Conservation (phyloP, 805 yeast genomes). For the Barnettozyma salicaria region DNA sequence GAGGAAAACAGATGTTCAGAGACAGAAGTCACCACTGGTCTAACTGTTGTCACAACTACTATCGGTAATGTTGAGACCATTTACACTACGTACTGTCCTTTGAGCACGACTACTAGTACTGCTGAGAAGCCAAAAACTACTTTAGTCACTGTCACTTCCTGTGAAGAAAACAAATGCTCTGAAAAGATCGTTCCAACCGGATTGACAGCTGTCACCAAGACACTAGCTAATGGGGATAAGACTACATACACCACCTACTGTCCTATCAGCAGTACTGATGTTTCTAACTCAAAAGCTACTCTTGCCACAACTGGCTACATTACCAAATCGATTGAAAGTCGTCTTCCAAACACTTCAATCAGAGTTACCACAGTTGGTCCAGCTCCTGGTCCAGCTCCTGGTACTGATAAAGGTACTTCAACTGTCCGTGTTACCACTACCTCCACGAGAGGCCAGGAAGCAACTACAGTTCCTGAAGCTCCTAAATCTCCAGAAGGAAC, state of each 20-base stretch:
- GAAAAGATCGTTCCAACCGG: conserved; percentile 1
- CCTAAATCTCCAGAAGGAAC: no score
- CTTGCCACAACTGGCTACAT: not conserved
- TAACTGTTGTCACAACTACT: conserved; percentile 1
- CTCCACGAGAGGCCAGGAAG: no score
- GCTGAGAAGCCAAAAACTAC: not conserved
- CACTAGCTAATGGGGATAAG: not conserved
- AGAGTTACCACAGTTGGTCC: not conserved
- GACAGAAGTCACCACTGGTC: conserved; percentile 1
- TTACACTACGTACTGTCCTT: conserved; percentile 5
- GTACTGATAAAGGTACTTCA: no score
- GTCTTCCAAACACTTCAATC: conserved; percentile 1
- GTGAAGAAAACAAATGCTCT: not conserved
- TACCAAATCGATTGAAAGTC: conserved; percentile 1
- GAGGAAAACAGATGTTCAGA: not conserved
- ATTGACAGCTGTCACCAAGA: conserved; percentile 1
- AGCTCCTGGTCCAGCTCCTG: no score
- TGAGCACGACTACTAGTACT: not conserved
- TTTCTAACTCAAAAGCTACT: not conserved
- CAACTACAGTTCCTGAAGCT: no score
- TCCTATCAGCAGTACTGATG: not conserved
- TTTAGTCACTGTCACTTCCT: conserved; percentile 1
- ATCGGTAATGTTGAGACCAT: not conserved
- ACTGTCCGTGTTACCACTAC: no score
- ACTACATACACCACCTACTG: conserved; percentile 1